Evolutionary conservation across 1,284 basidiomycete species (phyloP), one percentile per base, ranked within the genome.

Genomic region (Vanrija sp.): DNA sequence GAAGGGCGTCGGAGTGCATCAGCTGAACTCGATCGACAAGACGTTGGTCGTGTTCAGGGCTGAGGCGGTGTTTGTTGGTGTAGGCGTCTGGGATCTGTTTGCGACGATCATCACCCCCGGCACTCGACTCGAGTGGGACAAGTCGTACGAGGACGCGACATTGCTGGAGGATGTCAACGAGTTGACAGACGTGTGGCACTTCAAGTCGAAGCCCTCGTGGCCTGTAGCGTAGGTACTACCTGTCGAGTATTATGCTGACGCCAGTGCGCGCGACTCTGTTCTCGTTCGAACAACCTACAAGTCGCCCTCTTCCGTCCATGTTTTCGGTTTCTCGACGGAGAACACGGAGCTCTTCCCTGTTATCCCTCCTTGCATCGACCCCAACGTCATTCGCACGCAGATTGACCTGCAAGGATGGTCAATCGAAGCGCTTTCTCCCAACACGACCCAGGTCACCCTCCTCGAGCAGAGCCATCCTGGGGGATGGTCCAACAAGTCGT

Each of bases 401-500:
- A 87, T 97, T 25, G 94, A 97, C 68, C 78, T 99, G 35, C 90
- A 93, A 73, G 96, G 95, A 42, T 98, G 93, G 89, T 90, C 93
- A 0, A 91, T 99, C 61, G 95, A 98, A 74, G 84, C 89, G 0
- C 80, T 99, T 4, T 97, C 92, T 2, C 96, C 94, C 0, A 98
- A 87, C 1, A 98, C 96, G 0, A 96, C 94, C 0, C 85, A 91
- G 35, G 84, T 98, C 51, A 97, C 94, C 0, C 79, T 99, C 3
- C 83, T 99, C 4, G 96, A 98, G 70, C 96, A 98, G 76, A 93
- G 89, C 14, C 94, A 98, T 74, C 93, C 93, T 2, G 91, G 96
- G 69, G 93, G 94, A 46, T 97, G 95, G 95, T 86, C 91, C 6
- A 92, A 91, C 76, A 98, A 98, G 75, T 85, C 88, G 0, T 89